phyloP scores from a whole-genome alignment of 495 filamentous ascomycete species.

The Xanthoparmelia taractica region DNA sequence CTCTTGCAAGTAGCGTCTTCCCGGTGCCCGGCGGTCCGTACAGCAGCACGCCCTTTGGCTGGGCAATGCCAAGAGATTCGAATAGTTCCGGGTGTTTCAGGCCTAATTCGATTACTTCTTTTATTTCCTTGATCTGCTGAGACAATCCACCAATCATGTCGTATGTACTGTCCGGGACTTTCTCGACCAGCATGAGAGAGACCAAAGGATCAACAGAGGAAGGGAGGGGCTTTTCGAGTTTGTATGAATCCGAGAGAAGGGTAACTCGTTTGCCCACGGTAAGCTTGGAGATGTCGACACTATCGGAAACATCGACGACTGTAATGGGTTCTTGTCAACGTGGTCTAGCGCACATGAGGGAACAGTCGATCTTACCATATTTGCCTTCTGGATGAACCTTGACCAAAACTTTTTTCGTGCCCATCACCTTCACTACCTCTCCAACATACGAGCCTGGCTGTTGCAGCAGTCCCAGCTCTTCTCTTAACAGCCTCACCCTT shows the following conservation, averaged over 20 bases:
- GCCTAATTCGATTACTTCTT: constrained; percentile 98
- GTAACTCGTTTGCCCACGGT: constrained; percentile 97
- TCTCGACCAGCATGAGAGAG: constrained; percentile 99
- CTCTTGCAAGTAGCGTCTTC: constrained; percentile 91
- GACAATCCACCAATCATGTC: constrained; percentile 99
- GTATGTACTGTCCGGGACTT: constrained; percentile 98
- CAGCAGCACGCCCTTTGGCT: constrained; percentile 93
- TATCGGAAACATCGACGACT: constrained; percentile 97
- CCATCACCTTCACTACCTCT: constrained; percentile 99
- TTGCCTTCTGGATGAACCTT: constrained; percentile 99
- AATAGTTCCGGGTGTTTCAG: constrained; percentile 98
- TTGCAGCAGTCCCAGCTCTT: constrained; percentile 93
- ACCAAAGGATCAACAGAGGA: constrained; percentile 96
- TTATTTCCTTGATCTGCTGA: constrained; percentile 99
- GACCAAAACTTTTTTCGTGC: constrained; percentile 97
- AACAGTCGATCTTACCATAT: constrained; percentile 64
- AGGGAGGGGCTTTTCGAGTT: constrained; percentile 95
- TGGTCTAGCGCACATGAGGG: background rate
- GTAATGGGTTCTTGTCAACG: constrained; percentile 21
- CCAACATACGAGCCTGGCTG: constrained; percentile 98
- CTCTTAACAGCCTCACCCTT: constrained; percentile 84
- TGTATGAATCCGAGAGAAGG: constrained; percentile 90
- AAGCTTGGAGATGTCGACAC: constrained; percentile 89
- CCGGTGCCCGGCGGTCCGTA: constrained; percentile 96
- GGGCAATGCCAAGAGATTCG: constrained; percentile 95